Percentiles rank a stretch among this genome's conserved stretches.
Conservation (phyloP, 169 alveolate species). For the Cryptosporidium viatorum region DNA sequence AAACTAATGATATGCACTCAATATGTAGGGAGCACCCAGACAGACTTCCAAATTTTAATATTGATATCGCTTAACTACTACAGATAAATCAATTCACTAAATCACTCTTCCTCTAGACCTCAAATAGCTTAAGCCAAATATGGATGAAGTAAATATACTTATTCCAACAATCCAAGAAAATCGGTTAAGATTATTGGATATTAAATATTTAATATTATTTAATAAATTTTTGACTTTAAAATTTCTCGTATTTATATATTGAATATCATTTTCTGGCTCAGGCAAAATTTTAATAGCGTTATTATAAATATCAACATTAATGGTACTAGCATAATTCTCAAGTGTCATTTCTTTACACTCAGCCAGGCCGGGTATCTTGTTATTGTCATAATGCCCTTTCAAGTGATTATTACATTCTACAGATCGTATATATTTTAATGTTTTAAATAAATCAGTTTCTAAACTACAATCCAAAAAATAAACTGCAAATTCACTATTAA, state of each 20-base stretch:
- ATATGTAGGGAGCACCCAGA: conserved; percentile 64
- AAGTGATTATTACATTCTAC: conserved; percentile 22
- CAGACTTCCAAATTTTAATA: conserved; percentile 17
- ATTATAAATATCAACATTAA: conserved; percentile 23
- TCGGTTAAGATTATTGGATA: neutral
- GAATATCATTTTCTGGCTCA: neutral
- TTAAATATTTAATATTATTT: neutral
- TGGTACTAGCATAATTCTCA: conserved; percentile 21
- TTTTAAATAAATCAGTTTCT: conserved; percentile 54
- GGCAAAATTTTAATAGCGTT: conserved; percentile 21
- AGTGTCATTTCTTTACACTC: conserved; percentile 5
- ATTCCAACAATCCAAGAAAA: conserved; percentile 59
- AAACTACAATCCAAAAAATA: conserved; percentile 23
- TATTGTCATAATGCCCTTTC: conserved; percentile 1
- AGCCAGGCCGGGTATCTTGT: conserved; percentile 34
- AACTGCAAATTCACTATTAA: conserved; percentile 26
- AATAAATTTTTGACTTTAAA: neutral
- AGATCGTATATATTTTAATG: conserved; percentile 29
- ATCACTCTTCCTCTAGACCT: neutral
- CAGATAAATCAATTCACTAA: neutral
- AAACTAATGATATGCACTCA: neutral
- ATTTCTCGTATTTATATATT: neutral
- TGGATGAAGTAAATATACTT: conserved; percentile 36
- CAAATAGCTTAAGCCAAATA: conserved; percentile 47
- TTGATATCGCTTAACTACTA: neutral